These are phyloP conservation scores for Rhizopogon vesiculosus DNA, from an alignment of 768 basidiomycete species.

Conservation along the genomic window DNA sequence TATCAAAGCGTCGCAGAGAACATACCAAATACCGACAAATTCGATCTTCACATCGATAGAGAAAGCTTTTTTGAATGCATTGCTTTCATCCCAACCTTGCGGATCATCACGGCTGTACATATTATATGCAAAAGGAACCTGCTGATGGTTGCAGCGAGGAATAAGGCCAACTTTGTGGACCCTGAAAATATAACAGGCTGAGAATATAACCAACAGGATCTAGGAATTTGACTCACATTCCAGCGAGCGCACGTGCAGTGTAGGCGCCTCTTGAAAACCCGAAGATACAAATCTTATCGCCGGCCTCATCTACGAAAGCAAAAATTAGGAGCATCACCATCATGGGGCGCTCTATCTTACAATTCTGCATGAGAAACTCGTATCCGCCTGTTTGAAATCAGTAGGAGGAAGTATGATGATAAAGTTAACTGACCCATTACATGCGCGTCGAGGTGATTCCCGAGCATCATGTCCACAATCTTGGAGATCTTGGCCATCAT, in stretches of 20 bases:
- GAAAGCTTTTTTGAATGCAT: conserved; percentile 70
- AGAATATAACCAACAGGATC: neutral
- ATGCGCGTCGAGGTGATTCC: conserved; percentile 58
- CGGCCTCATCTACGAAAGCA: conserved; percentile 45
- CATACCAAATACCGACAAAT: conserved; percentile 71
- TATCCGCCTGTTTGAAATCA: conserved; percentile 48
- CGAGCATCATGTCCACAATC: conserved; percentile 56
- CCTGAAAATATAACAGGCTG: conserved; percentile 24
- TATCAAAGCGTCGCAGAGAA: neutral
- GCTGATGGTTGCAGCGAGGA: conserved; percentile 66
- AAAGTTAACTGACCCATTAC: conserved; percentile 50
- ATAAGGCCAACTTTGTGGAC: conserved; percentile 70
- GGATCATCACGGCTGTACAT: conserved; percentile 64
- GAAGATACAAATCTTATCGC: conserved; percentile 76
- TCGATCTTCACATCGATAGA: conserved; percentile 72
- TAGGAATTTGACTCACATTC: conserved; percentile 45
- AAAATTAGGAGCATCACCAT: neutral
- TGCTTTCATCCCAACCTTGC: conserved; percentile 58
- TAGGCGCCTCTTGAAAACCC: conserved; percentile 82
- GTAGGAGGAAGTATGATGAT: neutral
- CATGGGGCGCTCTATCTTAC: conserved; percentile 25
- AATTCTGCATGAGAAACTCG: conserved; percentile 77
- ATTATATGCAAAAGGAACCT: conserved; percentile 66
- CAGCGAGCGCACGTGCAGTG: conserved; percentile 65
- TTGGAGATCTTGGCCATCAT: conserved; percentile 49